A percentile compares a stretch with the other conserved stretches of the same genome.
These are phyloP conservation scores for Talaromyces sp. DNA, from an alignment of 2,329 filamentous ascomycete genomes.

Conservation along the genomic window DNA sequence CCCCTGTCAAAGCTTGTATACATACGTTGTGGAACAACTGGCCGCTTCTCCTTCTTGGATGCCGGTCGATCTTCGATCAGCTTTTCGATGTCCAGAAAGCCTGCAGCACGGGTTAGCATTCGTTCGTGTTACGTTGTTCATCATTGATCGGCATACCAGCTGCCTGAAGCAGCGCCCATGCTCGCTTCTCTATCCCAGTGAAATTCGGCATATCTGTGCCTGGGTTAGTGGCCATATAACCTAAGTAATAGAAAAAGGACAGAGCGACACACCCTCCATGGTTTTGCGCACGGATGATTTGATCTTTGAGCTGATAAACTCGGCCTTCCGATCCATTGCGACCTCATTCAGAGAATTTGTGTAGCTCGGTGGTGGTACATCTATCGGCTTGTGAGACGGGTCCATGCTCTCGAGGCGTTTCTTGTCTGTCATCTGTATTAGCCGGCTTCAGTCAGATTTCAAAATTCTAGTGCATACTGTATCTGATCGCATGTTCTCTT, in stretches of 20 bases:
- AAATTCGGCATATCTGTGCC: not conserved
- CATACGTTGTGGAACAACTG: conserved; percentile 26
- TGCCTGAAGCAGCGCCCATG: not conserved
- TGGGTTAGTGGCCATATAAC: not conserved
- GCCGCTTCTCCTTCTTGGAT: conserved; percentile 26
- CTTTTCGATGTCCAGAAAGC: conserved; percentile 43
- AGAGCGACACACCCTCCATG: not conserved
- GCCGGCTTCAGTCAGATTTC: not conserved
- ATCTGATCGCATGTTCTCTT: conserved; percentile 28
- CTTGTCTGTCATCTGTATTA: conserved; percentile 4
- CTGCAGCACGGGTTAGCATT: conserved; percentile 20
- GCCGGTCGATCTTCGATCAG: conserved; percentile 37
- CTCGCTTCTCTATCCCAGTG: conserved; percentile 6
- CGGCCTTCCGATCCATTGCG: conserved; percentile 2
- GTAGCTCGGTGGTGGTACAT: not conserved
- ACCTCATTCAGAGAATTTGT: not conserved
- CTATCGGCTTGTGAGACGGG: not conserved
- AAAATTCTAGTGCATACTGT: not conserved
- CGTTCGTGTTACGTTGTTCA: not conserved
- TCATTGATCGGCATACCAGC: not conserved
- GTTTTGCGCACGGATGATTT: conserved; percentile 8
- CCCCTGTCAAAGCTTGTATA: not conserved
- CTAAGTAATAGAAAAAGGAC: not conserved
- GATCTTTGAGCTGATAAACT: conserved; percentile 16
- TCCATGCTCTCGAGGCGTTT: not conserved